Base-by-base conservation (phyloP, 2,329 filamentous ascomycete genomes). In the Penicillium palitans region DNA sequence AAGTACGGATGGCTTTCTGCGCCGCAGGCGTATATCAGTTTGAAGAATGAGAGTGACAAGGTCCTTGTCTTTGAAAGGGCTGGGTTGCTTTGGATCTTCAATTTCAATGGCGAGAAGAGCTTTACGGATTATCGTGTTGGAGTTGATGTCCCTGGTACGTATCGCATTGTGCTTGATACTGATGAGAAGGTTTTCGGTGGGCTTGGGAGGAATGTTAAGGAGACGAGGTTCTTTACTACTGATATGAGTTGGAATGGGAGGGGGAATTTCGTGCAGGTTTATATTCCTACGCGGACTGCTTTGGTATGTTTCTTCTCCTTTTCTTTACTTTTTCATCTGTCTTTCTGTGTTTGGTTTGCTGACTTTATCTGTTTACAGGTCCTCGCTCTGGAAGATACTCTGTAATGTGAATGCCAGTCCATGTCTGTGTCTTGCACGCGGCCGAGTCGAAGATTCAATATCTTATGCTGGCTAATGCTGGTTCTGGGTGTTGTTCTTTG, bases 1-100 rank as follows among this genome's bases (percentile, higher is more conserved):
- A 93, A 91, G 75, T 96, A 93, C 72, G 92, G 93, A 64, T 99
- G 95, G 95, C 82, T 99, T 39, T 87, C 90, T 72, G 80, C 89
- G 1, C 79, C 88, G 0, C 93, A 98, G 77, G 95, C 93, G 0
- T 96, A 95, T 74, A 88, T 99, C 70, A 95, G 90, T 61, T 82
- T 98, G 66, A 99, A 98, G 84, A 87, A 99, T 73, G 92, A 98
- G 72, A 81, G 77, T 21, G 95, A 99, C 79, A 99, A 98, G 79
- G 88, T 98, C 44, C 86, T 99, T 64, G 93, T 96, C 4, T 99
- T 97, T 73, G 95, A 99, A 80, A 86, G 95, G 33, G 95, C 87
- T 1, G 93, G 93, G 0, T 79, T 96, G 58, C 81, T 99, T 12
- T 99, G 93, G 81, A 84, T 97, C 68, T 98, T 99, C 83, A 99